Evolutionary conservation across 2,329 filamentous ascomycete genomes (phyloP).

Genomic region (Apiospora koreana): DNA sequence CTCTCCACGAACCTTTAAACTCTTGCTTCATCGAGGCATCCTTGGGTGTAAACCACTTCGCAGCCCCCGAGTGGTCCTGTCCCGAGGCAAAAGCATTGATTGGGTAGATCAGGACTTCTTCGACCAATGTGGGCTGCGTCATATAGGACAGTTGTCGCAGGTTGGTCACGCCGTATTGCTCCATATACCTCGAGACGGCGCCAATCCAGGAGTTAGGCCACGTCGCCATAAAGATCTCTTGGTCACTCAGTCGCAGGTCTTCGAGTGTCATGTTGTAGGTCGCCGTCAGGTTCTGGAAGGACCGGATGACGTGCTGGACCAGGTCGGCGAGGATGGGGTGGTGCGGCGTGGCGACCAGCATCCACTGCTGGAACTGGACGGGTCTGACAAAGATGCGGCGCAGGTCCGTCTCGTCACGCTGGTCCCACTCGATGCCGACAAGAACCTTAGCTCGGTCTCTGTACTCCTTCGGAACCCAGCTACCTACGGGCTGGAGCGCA

Average conservation of each 20-base stretch:
- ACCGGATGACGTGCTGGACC: background rate
- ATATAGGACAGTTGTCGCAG: background rate
- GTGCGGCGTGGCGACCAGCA: constrained; percentile 13
- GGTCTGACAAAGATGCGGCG: constrained; percentile 7
- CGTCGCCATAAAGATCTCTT: constrained; percentile 16
- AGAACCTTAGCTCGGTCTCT: constrained; percentile 1
- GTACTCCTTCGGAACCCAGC: background rate
- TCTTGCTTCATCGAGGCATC: background rate
- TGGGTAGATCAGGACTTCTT: background rate
- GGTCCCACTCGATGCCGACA: constrained; percentile 16
- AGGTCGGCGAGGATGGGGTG: constrained; percentile 13
- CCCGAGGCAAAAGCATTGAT: background rate
- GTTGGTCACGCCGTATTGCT: background rate
- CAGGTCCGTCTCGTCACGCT: constrained; percentile 5
- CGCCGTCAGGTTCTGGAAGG: background rate
- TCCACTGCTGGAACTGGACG: constrained; percentile 19
- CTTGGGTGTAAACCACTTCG: background rate
- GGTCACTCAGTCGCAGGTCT: background rate
- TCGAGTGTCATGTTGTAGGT: background rate
- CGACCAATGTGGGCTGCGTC: background rate
- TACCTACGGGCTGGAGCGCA: background rate
- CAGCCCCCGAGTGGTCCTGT: background rate
- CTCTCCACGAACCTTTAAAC: background rate
- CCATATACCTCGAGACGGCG: constrained; percentile 13
- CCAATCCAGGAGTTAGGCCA: constrained; percentile 19